These are phyloP conservation scores for Penicillium sp. DNA, from an alignment of 2,329 filamentous ascomycete species.

Conservation along the genomic window DNA sequence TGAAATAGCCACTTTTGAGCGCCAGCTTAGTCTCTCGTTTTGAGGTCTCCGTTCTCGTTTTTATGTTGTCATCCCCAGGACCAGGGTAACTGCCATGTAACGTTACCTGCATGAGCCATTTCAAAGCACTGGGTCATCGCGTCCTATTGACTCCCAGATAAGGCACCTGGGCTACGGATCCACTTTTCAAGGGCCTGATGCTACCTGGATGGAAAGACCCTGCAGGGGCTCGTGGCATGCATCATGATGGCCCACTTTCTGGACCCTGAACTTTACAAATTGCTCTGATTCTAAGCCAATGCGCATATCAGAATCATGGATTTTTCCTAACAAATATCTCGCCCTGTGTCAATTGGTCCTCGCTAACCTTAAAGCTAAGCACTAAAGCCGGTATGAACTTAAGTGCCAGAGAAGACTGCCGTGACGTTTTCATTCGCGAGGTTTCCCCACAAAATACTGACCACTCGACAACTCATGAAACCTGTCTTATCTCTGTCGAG, in stretches of 20 bases:
- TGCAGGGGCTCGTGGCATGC: conserved; percentile 15
- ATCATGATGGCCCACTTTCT: conserved; percentile 4
- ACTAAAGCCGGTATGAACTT: conserved; percentile 1
- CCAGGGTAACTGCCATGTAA: conserved; percentile 14
- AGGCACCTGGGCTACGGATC: conserved; percentile 1
- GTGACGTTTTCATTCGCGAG: conserved; percentile 16
- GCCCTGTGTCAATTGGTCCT: background rate
- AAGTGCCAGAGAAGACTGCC: conserved; percentile 4
- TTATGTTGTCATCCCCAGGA: background rate
- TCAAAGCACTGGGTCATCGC: conserved; percentile 2
- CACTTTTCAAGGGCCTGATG: background rate
- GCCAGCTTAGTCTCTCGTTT: background rate
- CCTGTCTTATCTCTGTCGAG: conserved; percentile 4
- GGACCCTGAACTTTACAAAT: background rate
- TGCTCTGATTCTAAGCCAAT: background rate
- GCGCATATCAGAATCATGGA: conserved; percentile 1
- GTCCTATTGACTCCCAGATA: conserved; percentile 9
- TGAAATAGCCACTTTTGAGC: background rate
- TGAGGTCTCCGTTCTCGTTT: background rate
- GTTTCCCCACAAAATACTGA: conserved; percentile 21
- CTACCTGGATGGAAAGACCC: background rate
- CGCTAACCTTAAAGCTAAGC: background rate
- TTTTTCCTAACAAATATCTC: conserved; percentile 1
- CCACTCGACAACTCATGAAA: conserved; percentile 13
- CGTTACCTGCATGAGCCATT: conserved; percentile 17